Base-by-base conservation (phyloP, 1,284 basidiomycete genomes). In the Ceratorhiza oryzae-sativae region DNA sequence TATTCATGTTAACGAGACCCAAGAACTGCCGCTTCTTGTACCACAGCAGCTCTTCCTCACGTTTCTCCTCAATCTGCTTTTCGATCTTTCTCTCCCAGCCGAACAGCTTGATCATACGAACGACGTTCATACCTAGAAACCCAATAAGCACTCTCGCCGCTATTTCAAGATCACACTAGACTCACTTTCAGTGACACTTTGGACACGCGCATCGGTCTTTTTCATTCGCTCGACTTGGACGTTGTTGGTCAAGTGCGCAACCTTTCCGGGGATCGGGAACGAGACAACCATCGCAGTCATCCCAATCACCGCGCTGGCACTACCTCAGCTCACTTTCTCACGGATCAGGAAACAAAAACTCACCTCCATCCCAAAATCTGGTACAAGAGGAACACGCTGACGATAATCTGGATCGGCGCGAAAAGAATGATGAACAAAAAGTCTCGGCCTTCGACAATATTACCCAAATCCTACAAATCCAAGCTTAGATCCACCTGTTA, bases 41-140 rank as follows among this genome's bases (percentile, higher is more conserved):
- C 76, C 80, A 84, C 0, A 75, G 73, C 13, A 92, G 79, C 79
- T 92, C 90, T 3, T 83, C 82, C 68, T 88, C 86, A 80, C 81
- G 78, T 74, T 84, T 86, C n/a, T 82, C 82, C 15, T 82, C 80
- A 46, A 89, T 81, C 61, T 83, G 81, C 25, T 82, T 79, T 71
- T 85, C 82, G 79, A 87, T 84, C 75, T 85, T 84, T 20, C 80
- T 79, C 76, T 89, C 88, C 88, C 88, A 89, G 9, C 86, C 89
- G 75, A 91, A 91, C 75, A 91, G 84, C 79, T 91, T 90, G 79
- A 89, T 81, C 83, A 88, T 88, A 30, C 87, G 81, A n/a, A 87
- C 74, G 6, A 86, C 81, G 74, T 80, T 85, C 80, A 86, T 80
- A 6, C 81, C 84, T 85, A 48, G 53, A 8, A 18, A n/a, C 9